Conservation (phyloP, 441 rosid species). For the Mallotus japonicus region DNA sequence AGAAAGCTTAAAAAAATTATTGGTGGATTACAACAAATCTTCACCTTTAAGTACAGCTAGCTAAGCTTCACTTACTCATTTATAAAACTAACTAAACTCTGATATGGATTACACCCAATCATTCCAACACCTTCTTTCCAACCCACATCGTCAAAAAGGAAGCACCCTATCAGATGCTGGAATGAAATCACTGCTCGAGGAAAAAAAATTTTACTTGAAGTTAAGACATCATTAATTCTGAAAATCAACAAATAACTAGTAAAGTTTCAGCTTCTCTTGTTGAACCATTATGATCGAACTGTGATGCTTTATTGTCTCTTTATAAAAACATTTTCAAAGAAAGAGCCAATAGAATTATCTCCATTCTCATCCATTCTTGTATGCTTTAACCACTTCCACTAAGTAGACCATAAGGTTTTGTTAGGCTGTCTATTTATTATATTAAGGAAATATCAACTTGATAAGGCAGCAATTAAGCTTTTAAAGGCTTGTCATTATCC, state of each 20-base stretch:
- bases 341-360: constrained; percentile 17
- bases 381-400: constrained; percentile 16
- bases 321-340: constrained; percentile 17
- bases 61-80: constrained; percentile 14
- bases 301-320: constrained; percentile 29
- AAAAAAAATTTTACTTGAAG: not conserved
- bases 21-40: constrained; percentile 36
- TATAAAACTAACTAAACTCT: constrained; percentile 17
- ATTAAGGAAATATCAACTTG: constrained; percentile 6
- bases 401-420: constrained; percentile 18
- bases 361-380: constrained; percentile 8
- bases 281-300: constrained; percentile 29
- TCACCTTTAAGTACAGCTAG: constrained; percentile 30
- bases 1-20: constrained; percentile 14
- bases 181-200: not conserved
- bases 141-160: constrained; percentile 7
- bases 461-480: constrained; percentile 11
- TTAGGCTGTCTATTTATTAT: constrained; percentile 16
- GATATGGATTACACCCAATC: constrained; percentile 8
- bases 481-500: constrained; percentile 15
- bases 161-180: not conserved
- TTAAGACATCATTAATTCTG: constrained; percentile 10
- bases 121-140: constrained; percentile 5
- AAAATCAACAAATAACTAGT: constrained; percentile 5
- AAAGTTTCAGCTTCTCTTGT: constrained; percentile 17